Percentiles rank a stretch among this genome's conserved stretches.
These are phyloP conservation scores for Tilletia walkeri DNA, from an alignment of 1,284 basidiomycete species.

Conservation along the genomic window DNA sequence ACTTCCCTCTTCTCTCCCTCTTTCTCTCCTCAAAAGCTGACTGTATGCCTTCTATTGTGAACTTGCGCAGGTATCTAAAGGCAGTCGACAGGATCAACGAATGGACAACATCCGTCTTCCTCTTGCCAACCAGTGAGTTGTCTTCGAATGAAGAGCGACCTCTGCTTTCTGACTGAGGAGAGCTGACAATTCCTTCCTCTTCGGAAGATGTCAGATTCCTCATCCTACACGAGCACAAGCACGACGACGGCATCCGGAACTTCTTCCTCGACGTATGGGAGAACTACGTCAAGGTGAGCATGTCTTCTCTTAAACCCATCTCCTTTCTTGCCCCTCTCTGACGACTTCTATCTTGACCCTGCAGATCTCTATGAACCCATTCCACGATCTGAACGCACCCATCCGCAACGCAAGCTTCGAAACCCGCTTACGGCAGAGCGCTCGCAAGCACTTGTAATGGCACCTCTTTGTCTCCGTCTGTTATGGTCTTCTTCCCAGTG, in stretches of 20 bases:
- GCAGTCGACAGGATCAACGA: conserved; percentile 50
- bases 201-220: conserved; percentile 47
- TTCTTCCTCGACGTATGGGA: conserved; percentile 55
- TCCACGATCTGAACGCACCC: conserved; percentile 45
- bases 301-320: not conserved
- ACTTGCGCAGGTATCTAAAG: conserved; percentile 42
- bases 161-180: not conserved
- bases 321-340: not conserved
- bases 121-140: conserved; percentile 46
- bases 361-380: conserved; percentile 48
- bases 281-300: conserved; percentile 42
- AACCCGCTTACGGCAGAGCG: conserved; percentile 39
- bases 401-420: conserved; percentile 45
- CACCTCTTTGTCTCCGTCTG: not conserved
- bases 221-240: conserved; percentile 52
- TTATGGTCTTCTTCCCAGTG: too few species aligned
- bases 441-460: conserved; percentile 42
- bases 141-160: too few species aligned
- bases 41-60: too few species aligned
- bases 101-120: conserved; percentile 46
- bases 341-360: not conserved
- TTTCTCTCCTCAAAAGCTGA: too few species aligned
- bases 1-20: too few species aligned
- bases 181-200: not conserved
- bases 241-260: conserved; percentile 53